Evolutionary conservation across 192 early-diverging fungal genomes (phyloP), one percentile per base, ranked within the genome.

Genomic region (Chytriomyces sp.): DNA sequence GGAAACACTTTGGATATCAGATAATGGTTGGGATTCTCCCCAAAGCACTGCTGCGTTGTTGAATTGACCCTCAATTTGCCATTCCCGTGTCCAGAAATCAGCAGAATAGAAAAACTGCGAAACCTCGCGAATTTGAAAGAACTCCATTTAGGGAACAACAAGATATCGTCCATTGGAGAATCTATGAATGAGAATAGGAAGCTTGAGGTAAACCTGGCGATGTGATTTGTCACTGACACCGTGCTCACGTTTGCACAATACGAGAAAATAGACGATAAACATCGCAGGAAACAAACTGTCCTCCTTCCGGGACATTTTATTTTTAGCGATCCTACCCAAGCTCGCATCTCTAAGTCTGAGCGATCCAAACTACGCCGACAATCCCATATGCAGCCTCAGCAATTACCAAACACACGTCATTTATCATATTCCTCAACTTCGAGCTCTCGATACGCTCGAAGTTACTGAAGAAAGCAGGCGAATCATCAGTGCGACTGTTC

Each of bases 341-440:
- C 83, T 90, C 44, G 75, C 73, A 28, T 77, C 83, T 28, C 78
- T 90, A 1, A 84, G 81, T 67, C 76, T 90, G 20, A 79, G 75
- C 53, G 85, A 86, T 67, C 87, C 87, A 43, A 86, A 88, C 60
- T 90, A 81, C 63, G 79, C 85, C 16, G 86, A 86, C 50, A 90
- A 90, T 70, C 89, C 89, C 26, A 81, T 90, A 13, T 90, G 87
- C 67, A 45, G 78, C 1, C 78, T 90, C 0, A 87, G 77, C 72
- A 90, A 90, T 67, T 90, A 90, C 76, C 89, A 90, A 75, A 90
- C 89, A 1, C 84, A 90, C 80, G 84, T 90, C 7, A 88, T 90
- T 3, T 86, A 86, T 50, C 87, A 90, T 64, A 74, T 90, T 45
- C 85, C 88, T 35, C 77, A 83, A 35, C 67, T 90, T 7, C 59